Evolutionary conservation across 208 protist species (phyloP), one percentile per base, ranked within the genome.

Genomic region (Leishmania arabica): DNA sequence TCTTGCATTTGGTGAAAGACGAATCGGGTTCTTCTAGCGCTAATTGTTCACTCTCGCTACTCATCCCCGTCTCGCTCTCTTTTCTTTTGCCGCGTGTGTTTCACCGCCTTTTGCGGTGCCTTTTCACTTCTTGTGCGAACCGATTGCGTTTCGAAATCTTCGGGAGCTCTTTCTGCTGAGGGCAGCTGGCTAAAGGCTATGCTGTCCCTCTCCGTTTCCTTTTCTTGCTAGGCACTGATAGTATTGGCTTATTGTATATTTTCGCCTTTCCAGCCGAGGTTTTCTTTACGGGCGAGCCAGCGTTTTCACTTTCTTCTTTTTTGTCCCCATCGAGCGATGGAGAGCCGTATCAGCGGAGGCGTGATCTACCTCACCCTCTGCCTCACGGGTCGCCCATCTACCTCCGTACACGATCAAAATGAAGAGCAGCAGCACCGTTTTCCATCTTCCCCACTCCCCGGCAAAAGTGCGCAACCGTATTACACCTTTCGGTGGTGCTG

Each of bases 291-390:
- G 3, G 47, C 21, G 53, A 47, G 6, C 42, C 9, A 7, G 31
- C 51, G 27, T 56, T 69, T 79, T 69, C 53, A 77, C 73, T 64
- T 75, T 51, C 69, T 79, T 79, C 37, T 58, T 9, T 9, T 34
- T 77, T 85, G n/a, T 60, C 68, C 47, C 40, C 5, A 51, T 56
- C 13, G 21, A 2, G 53, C 17, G 71, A 75, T 75, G 49, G 21
- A 49, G 66, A 34, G 66, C 19, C 9, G 66, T 47, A 34, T 47
- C 66, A 71, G 66, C 40, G 21, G 66, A 49, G 66, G 49, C 66
- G 8, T 71, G 19, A 13, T 66, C 40, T 42, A 49, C 66, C 7
- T n/a, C 34, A 49, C 40, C 1, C 34, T 3, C 66, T 27, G 37
- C 40, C 66, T 15, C 24, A 56, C 49, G 8, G 40, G 21, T 51